Evolutionary conservation across 148 eudicot species (phyloP).

Genomic region (Beta vulgaris): DNA sequence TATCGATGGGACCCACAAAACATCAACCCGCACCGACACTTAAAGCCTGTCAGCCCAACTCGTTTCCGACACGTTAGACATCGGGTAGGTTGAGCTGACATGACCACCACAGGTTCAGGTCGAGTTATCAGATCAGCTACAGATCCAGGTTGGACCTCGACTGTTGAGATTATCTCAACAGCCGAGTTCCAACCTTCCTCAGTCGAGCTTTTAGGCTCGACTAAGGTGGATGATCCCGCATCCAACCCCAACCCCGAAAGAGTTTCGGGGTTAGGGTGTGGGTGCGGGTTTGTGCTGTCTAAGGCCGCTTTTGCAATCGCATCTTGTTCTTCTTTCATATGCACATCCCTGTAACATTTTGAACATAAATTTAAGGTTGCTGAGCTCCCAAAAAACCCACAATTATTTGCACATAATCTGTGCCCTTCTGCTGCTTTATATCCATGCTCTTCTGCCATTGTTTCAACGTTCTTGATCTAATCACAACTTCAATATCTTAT

Average conservation of each 20-base stretch:
- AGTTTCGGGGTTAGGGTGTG: neutral
- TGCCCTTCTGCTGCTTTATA: slow-evolving; percentile 55
- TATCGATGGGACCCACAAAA: slow-evolving; percentile 64
- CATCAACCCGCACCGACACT: slow-evolving; percentile 54
- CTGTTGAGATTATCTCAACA: slow-evolving; percentile 6
- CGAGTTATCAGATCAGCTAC: too few species aligned
- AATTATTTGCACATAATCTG: slow-evolving; percentile 55
- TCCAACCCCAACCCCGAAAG: neutral
- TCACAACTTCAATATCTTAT: neutral
- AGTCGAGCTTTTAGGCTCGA: neutral
- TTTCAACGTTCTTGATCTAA: neutral
- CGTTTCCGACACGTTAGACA: slow-evolving; percentile 49
- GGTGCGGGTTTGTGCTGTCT: slow-evolving; percentile 24
- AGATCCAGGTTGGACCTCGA: slow-evolving; percentile 7
- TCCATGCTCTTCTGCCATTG: slow-evolving; percentile 62
- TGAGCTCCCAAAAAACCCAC: slow-evolving; percentile 66
- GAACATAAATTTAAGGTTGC: slow-evolving; percentile 60
- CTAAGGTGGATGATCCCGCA: slow-evolving; percentile 10
- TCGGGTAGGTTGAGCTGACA: slow-evolving; percentile 32
- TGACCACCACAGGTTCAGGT: slow-evolving; percentile 5
- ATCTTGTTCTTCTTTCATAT: slow-evolving; percentile 31
- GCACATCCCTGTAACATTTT: slow-evolving; percentile 49
- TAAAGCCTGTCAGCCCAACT: slow-evolving; percentile 59
- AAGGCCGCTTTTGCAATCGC: slow-evolving; percentile 40
- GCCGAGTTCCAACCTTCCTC: slow-evolving; percentile 9